phyloP scores from a whole-genome alignment of 2,329 filamentous ascomycete species.

The Cytospora piceae region DNA sequence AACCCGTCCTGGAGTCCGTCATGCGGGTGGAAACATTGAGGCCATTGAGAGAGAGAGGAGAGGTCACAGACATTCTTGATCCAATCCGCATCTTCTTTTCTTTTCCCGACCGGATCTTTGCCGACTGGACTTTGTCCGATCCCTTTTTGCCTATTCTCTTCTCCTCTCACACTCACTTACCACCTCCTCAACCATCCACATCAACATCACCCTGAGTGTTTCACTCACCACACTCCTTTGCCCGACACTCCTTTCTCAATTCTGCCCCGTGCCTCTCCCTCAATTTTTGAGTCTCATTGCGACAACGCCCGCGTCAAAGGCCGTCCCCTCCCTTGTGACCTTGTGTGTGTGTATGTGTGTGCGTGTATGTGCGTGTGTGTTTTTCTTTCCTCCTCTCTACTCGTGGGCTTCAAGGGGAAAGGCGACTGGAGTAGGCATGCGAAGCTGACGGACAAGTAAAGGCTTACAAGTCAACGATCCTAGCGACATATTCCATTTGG shows the following conservation, averaged over 20 bases:
- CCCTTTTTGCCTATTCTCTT: constrained; percentile 7
- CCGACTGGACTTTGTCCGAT: constrained; percentile 8
- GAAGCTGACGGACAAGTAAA: not conserved
- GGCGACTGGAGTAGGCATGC: not conserved
- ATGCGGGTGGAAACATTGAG: not conserved
- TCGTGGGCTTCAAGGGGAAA: not conserved
- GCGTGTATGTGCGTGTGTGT: not conserved
- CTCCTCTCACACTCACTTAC: not conserved
- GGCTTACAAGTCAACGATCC: not conserved
- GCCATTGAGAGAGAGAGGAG: no score
- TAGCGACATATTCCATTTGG: not conserved
- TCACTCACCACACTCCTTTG: constrained; percentile 4
- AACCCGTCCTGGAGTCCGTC: not conserved
- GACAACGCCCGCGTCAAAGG: not conserved
- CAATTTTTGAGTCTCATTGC: not conserved
- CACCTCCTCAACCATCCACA: no score
- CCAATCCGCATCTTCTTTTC: constrained; percentile 11
- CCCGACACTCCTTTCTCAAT: constrained; percentile 6
- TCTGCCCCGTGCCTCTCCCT: not conserved
- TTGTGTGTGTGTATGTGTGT: not conserved
- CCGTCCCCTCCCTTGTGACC: not conserved
- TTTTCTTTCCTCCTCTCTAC: not conserved
- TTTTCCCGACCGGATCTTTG: constrained; percentile 1
- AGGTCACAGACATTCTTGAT: not conserved
- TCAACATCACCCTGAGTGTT: not conserved